Evolutionary conservation across 305 asterid genomes (phyloP).

Genomic region (Ruellia speciosa): DNA sequence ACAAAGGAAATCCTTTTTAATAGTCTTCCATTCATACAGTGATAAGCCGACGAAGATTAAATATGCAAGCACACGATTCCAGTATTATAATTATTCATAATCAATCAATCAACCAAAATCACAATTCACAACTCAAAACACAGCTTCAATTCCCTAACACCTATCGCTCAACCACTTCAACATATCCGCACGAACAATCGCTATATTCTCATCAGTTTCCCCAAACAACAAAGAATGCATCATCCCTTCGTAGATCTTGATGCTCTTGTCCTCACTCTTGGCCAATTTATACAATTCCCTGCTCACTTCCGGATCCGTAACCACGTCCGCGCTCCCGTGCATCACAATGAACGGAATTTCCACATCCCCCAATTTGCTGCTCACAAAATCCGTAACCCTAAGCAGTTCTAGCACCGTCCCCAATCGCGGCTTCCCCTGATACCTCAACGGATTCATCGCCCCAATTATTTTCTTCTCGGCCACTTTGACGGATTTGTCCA

Average conservation of each 20-base stretch:
- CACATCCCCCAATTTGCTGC: conserved; percentile 48
- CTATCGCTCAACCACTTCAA: conserved; percentile 63
- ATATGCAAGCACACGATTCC: too few species aligned
- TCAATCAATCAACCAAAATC: too few species aligned
- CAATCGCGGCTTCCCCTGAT: conserved; percentile 69
- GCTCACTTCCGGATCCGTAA: conserved; percentile 81
- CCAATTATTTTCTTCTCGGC: conserved; percentile 50
- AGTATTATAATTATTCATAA: too few species aligned
- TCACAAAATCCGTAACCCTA: conserved; percentile 60
- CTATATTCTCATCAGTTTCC: conserved; percentile 81
- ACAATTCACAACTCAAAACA: background rate
- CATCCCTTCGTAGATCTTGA: conserved; percentile 72
- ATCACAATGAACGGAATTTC: conserved; percentile 52
- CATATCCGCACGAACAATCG: conserved; percentile 52
- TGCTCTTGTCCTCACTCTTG: conserved; percentile 55
- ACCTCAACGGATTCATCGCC: conserved; percentile 62
- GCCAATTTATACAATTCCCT: conserved; percentile 62
- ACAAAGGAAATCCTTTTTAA: too few species aligned
- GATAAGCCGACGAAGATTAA: too few species aligned
- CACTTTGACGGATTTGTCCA: conserved; percentile 76
- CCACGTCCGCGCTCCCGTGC: conserved; percentile 80
- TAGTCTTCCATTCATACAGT: too few species aligned
- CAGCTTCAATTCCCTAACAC: conserved; percentile 21
- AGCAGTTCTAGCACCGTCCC: conserved; percentile 71
- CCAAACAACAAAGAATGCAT: conserved; percentile 62